These are phyloP conservation scores for Symbiotaphrina buchneri DNA, from an alignment of 495 filamentous ascomycete genomes.

Conservation along the genomic window DNA sequence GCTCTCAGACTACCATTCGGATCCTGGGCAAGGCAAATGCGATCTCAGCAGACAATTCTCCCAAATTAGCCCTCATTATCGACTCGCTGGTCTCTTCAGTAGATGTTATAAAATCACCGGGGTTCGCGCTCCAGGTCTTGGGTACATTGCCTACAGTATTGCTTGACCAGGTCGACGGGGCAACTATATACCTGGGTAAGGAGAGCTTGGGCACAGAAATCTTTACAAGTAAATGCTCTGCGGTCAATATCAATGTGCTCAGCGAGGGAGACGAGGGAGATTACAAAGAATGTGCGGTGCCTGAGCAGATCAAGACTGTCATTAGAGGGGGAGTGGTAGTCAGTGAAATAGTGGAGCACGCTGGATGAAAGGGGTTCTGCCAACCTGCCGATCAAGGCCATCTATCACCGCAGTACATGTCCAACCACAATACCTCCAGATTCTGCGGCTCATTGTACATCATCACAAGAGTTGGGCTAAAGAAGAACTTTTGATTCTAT, in stretches of 20 bases:
- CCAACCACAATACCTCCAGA: no score
- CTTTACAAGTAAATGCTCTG: slow-evolving; percentile 65
- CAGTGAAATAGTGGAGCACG: slow-evolving; percentile 79
- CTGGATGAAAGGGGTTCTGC: no score
- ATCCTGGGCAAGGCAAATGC: slow-evolving; percentile 86
- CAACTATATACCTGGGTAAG: slow-evolving; percentile 60
- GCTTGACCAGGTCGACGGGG: slow-evolving; percentile 84
- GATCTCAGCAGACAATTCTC: slow-evolving; percentile 79
- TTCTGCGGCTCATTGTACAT: no score
- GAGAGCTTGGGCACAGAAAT: slow-evolving; percentile 58
- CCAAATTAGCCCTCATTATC: slow-evolving; percentile 60
- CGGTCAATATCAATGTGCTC: slow-evolving; percentile 68
- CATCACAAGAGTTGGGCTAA: no score
- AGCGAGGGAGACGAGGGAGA: slow-evolving; percentile 46
- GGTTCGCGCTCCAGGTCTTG: slow-evolving; percentile 77
- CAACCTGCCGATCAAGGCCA: no score
- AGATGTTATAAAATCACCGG: slow-evolving; percentile 81
- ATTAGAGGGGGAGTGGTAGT: slow-evolving; percentile 52
- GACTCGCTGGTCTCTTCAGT: slow-evolving; percentile 79
- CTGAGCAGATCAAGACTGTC: slow-evolving; percentile 73
- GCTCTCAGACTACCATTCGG: slow-evolving; percentile 75
- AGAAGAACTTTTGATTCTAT: no score
- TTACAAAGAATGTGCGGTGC: slow-evolving; percentile 64
- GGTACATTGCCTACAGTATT: slow-evolving; percentile 68
- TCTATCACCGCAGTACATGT: no score